Percentiles rank a stretch among this genome's conserved stretches.
Conservation (phyloP, 768 basidiomycete genomes). For the Tricholoma hemisulphureum region DNA sequence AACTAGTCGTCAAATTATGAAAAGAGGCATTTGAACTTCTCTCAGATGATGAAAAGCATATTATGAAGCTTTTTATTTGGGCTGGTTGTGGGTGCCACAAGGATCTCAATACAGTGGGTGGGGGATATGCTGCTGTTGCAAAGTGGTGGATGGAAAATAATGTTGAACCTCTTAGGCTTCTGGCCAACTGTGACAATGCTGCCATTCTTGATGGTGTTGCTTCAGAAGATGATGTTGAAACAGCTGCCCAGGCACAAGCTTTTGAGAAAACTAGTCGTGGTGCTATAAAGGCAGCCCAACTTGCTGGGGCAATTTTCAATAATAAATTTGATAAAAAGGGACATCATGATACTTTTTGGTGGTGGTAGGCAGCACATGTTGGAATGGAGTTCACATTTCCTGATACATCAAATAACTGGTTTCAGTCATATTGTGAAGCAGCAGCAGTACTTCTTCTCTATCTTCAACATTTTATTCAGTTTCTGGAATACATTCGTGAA, state of each 20-base stretch:
- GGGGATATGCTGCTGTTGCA: conserved; percentile 21
- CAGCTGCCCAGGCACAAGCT: conserved; percentile 7
- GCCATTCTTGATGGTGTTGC: conserved; percentile 4
- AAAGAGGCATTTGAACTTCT: conserved; percentile 7
- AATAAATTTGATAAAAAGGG: conserved; percentile 38
- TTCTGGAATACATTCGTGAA: conserved; percentile 19
- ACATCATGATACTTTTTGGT: conserved; percentile 23
- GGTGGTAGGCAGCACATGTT: conserved; percentile 13
- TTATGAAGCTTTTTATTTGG: conserved; percentile 28
- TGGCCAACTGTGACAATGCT: conserved; percentile 29
- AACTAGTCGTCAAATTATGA: neutral
- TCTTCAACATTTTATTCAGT: conserved; percentile 16
- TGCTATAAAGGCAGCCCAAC: conserved; percentile 8
- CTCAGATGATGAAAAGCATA: conserved; percentile 13
- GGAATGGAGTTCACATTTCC: conserved; percentile 20
- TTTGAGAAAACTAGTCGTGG: conserved; percentile 6
- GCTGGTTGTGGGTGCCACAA: conserved; percentile 34
- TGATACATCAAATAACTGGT: conserved; percentile 25
- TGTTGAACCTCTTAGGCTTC: conserved; percentile 19
- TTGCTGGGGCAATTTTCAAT: conserved; percentile 28
- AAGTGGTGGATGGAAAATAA: conserved; percentile 18
- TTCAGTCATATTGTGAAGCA: conserved; percentile 23
- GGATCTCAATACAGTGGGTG: conserved; percentile 30
- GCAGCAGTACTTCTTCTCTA: conserved; percentile 22
- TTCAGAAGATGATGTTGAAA: conserved; percentile 1